Base-by-base conservation (phyloP, 1,284 basidiomycete genomes). In the Crucibulum parvulum region DNA sequence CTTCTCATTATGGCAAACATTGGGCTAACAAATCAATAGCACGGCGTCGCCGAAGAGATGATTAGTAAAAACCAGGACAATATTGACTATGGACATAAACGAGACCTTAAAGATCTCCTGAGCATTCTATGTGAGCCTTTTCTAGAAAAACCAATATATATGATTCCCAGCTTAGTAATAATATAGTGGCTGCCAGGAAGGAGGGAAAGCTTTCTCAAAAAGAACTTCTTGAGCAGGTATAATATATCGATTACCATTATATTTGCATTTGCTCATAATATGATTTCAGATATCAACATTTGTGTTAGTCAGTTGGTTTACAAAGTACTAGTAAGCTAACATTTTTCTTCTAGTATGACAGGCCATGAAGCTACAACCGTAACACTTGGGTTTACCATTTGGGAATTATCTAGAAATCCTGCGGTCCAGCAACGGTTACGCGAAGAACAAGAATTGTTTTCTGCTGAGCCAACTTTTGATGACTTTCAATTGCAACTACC, bases 341-440 rank as follows among this genome's bases (percentile, higher is more conserved):
- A 36, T 37, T 7, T 6, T 15, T 7, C 45, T 16, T 34, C 18
- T 37, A 64, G 62, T 31, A 62, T 62, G 31, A 50, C 62, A n/a
- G 62, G 62, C 11, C 53, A 37, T 16, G 62, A 64, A 47, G 61
- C 60, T 4, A 64, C 62, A 4, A 24, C 62, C 8, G 47, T 50
- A 43, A 60, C 62, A 15, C 36, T 62, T 34, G 54, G 53, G 16
- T 63, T 56, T 47, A 59, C 71, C 18, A 51, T 79, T 1, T 74
- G 68, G 62, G 75, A 79, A 58, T 76, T 84, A 7, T 76, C 81
- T 0, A 66, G 69, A 31, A 63, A 80, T 55, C 78, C 70, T 0
- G 72, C 72, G 1, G 62, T 75, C 7, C 82, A 84, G 62, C 62
- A 65, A 45, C 67, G 69, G 18, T 70, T 84, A 13, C 75, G 83